These are phyloP conservation scores for Collybiopsis luxurians DNA, from an alignment of 768 basidiomycete genomes.

Conservation along the genomic window DNA sequence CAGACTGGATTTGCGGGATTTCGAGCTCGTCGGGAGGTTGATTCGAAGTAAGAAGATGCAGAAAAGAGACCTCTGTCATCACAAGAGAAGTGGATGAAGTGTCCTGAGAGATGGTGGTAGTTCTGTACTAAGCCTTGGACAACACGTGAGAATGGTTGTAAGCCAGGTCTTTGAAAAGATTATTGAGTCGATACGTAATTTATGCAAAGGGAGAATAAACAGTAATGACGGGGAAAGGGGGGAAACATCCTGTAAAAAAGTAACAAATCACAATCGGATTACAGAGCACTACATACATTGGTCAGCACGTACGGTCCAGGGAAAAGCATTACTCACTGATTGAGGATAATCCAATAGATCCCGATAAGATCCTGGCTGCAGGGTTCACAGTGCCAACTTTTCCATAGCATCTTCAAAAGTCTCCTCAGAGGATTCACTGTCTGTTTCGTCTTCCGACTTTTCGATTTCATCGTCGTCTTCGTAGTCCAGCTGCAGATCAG, in stretches of 20 bases:
- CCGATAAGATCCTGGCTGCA: too few species aligned
- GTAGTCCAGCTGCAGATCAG: constrained; percentile 66
- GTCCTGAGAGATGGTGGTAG: not conserved
- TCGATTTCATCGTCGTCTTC: constrained; percentile 69
- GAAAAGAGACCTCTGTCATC: not conserved
- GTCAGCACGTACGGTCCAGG: too few species aligned
- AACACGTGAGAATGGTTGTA: too few species aligned
- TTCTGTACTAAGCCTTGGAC: not conserved
- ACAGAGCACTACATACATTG: too few species aligned
- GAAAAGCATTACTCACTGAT: too few species aligned
- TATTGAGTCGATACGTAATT: too few species aligned
- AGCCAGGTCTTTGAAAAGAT: too few species aligned
- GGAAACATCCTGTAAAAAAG: too few species aligned
- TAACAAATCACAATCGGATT: too few species aligned
- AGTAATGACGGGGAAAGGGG: too few species aligned
- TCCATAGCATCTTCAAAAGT: constrained; percentile 68
- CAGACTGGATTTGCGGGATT: not conserved
- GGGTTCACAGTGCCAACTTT: constrained; percentile 53
- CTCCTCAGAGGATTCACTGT: constrained; percentile 33
- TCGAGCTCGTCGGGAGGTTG: not conserved
- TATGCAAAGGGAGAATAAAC: too few species aligned
- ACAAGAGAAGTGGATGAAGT: not conserved
- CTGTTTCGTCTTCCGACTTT: constrained; percentile 37
- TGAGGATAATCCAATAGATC: too few species aligned
- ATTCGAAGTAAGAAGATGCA: not conserved